Percentiles rank a stretch among this genome's conserved stretches.
Evolutionary conservation across 1,139 yeast species (phyloP).

Genomic region (Blastobotrys serpentis): DNA sequence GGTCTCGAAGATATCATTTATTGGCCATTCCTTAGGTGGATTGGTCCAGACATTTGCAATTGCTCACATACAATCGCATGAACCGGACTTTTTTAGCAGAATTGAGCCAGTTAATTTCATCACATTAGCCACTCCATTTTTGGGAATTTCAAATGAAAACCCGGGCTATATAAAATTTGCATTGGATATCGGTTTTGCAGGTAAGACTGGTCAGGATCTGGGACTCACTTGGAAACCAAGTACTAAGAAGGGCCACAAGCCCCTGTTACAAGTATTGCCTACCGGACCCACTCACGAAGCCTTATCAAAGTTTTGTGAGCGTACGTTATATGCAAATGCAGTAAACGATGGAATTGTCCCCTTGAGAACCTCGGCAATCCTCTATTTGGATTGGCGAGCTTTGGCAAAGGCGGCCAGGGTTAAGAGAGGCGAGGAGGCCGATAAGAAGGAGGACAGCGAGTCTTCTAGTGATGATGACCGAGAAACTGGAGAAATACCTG

Average conservation of each 20-base stretch:
- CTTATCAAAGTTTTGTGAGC: conserved; percentile 57
- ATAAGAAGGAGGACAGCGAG: conserved; percentile 10
- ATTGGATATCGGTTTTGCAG: conserved; percentile 84
- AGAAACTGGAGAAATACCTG: conserved; percentile 40
- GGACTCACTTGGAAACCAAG: conserved; percentile 54
- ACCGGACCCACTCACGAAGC: conserved; percentile 76
- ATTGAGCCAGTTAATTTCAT: conserved; percentile 79
- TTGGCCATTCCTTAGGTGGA: conserved; percentile 94
- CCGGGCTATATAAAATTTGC: conserved; percentile 86
- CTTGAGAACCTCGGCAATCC: conserved; percentile 75
- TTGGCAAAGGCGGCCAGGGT: conserved; percentile 49
- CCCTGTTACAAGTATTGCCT: conserved; percentile 71
- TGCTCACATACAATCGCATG: conserved; percentile 69
- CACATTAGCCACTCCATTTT: conserved; percentile 80
- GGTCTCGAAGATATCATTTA: conserved; percentile 62
- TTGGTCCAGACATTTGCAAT: conserved; percentile 86
- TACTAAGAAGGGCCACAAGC: conserved; percentile 42
- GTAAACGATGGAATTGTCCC: conserved; percentile 95
- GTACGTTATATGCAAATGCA: conserved; percentile 78
- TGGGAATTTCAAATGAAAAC: conserved; percentile 84
- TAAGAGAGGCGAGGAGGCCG: conserved; percentile 32
- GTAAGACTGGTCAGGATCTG: conserved; percentile 90
- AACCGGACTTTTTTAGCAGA: conserved; percentile 67
- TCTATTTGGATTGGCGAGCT: conserved; percentile 75
- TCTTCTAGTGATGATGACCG: conserved; percentile 11